Evolutionary conservation across 441 rosid species (phyloP), one percentile per base, ranked within the genome.

Genomic region (Corymbia citriodora): DNA sequence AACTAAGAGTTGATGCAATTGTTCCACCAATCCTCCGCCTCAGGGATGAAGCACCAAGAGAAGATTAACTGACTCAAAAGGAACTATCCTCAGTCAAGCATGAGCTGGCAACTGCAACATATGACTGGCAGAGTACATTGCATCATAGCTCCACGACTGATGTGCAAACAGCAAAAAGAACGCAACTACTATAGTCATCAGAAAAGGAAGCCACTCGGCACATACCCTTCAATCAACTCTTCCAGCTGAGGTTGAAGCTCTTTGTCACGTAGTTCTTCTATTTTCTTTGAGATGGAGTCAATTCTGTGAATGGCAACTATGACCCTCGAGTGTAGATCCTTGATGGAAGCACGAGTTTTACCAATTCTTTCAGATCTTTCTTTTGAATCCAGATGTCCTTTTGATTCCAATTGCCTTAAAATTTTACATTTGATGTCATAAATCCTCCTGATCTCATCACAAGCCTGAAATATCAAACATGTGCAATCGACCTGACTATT

Each of bases 201-300:
- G 50, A 45, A 79, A 79, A 79, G 52, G 85, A 79, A 79, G n/a
- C 85, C 85, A 23, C 85, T n/a, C 3, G 1, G 85, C n/a, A 40
- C 94, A 88, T 94, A 95, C 97, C 96, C 95, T 40, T 94, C 93
- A 61, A 95, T 92, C 92, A 96, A 93, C 87, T 95, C 97, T 88
- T 93, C 92, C 68, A 96, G 90, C 89, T 95, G 97, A 12, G 96
- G 97, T 87, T 94, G 94, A 91, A 96, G 88, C 93, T 96, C 96
- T 92, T 94, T 94, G 89, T 96, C 97, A 49, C 94, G 93, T 82
- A 96, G 88, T 92, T 93, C 94, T 91, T 93, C 91, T 89, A 96
- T 94, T 91, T 89, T 94, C 82, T 93, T 90, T 2, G 97, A 95
- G 90, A 94, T 95, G 63, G 95, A 92, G 89, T 94, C 95, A 6